Percentiles rank a stretch among this genome's conserved stretches.
Conservation (phyloP, 352 stramenopile species). For the Phytopythium sindhum region DNA sequence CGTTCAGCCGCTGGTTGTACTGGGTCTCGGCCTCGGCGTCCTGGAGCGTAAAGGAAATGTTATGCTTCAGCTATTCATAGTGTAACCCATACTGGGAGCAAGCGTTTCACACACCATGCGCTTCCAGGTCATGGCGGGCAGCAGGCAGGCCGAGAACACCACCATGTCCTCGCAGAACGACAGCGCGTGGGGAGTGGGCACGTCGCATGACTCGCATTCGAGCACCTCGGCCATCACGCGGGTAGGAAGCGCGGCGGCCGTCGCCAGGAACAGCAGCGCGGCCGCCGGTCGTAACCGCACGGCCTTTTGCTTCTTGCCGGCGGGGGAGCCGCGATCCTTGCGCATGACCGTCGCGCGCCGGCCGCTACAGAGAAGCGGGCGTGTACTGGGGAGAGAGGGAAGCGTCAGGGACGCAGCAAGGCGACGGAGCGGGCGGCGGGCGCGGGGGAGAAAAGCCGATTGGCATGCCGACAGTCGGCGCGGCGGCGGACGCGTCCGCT, state of each 20-base stretch:
- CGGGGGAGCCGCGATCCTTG: background rate
- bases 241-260: background rate
- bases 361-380: background rate
- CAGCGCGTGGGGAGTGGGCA: constrained; percentile 34
- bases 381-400: background rate
- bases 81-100: background rate
- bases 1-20: constrained; percentile 33
- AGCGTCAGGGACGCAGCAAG: background rate
- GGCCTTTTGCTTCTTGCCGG: constrained; percentile 1
- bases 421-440: background rate
- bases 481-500: background rate
- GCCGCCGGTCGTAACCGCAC: background rate
- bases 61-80: background rate
- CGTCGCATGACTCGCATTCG: constrained; percentile 52
- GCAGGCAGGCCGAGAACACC: constrained; percentile 51
- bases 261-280: constrained; percentile 1
- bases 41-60: constrained; percentile 13
- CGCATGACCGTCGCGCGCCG: background rate
- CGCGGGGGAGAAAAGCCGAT: constrained; percentile 1
- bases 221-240: constrained; percentile 2
- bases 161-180: constrained; percentile 56
- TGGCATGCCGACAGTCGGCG: constrained; percentile 1
- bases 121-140: constrained; percentile 52
- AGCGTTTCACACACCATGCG: background rate
- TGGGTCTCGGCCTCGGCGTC: constrained; percentile 32